Conservation (phyloP, 73 alveolate species). For the Paramecium bursaria region DNA sequence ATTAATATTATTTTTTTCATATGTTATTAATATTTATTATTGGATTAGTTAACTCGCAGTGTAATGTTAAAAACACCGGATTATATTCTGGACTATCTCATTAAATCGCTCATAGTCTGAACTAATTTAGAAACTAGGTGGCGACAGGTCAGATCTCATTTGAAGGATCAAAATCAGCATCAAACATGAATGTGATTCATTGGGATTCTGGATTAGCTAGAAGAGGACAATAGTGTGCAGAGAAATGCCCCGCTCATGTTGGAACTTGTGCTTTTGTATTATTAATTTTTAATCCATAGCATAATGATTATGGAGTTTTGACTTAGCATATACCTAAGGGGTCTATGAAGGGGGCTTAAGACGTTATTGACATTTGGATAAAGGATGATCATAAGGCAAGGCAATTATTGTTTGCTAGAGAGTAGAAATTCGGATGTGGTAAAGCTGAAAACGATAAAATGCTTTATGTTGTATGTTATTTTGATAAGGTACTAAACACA, state of each 20-base stretch:
- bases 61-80: constrained; percentile 36
- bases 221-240: constrained; percentile 35
- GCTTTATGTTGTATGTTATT: constrained; percentile 41
- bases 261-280: constrained; percentile 8
- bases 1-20: too few relatives aligned
- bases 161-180: constrained; percentile 60
- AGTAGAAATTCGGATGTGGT: constrained; percentile 37
- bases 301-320: constrained; percentile 39
- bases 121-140: constrained; percentile 35
- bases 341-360: neutral
- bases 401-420: constrained; percentile 37
- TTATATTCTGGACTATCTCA: constrained; percentile 43
- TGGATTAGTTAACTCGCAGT: neutral
- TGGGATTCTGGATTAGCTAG: constrained; percentile 50
- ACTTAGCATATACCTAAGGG: constrained; percentile 1
- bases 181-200: constrained; percentile 40
- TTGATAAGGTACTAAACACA: constrained; percentile 15
- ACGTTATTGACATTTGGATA: constrained; percentile 35
- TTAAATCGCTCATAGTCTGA: constrained; percentile 23
- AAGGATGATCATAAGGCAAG: constrained; percentile 26
- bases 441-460: constrained; percentile 9
- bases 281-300: neutral
- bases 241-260: constrained; percentile 24
- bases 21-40: neutral
- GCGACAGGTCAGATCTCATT: constrained; percentile 45